Base-by-base conservation (phyloP, 2,329 filamentous ascomycete species). In the Lojkania enalia region DNA sequence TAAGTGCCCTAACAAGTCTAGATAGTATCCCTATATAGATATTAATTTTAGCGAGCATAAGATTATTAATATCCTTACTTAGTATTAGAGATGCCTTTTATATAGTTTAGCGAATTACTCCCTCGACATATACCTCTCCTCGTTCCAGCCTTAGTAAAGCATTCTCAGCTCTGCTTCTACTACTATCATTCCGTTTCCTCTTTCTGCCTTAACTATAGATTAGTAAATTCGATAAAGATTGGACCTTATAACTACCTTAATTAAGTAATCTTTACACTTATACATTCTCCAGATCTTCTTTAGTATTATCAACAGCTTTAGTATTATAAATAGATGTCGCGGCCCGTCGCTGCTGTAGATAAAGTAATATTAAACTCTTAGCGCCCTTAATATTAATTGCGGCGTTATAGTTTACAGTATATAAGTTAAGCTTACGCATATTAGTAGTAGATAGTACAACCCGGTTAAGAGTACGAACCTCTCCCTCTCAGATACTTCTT, bases 201-300 rank as follows among this genome's bases (percentile, higher is more conserved):
- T 47, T 49, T 47, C 47, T 38, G 38, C 44, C 46, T 47, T 42
- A 33, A 38, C 25, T 32, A 18, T 18, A 19, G 35, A 37, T 47
- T n/a, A 43, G 43, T 42, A 42, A 47, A 38, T 27, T 40, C 21
- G 21, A 44, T 39, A 48, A 44, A n/a, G 30, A 48, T 33, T 43
- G 16, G 44, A 31, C 21, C 44, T 50, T 50, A 37, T 18, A 16
- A 15, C 19, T 40, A 48, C 48, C 48, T 48, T 36, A 13, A 37
- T 36, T 50, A 31, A 32, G 13, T 21, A 27, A 19, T 48, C 39
- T 48, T 42, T 30, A 33, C 35, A 42, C 46, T 20, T 47, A 21
- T 32, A 44, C 47, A 21, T 49, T 41, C 46, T 49, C 49, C 21
- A 49, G 42, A 46, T 52, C 49, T 52, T 50, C 46, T 49, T 49